Conservation (phyloP, 345 rosid genomes). For the Eucalyptus victrix region DNA sequence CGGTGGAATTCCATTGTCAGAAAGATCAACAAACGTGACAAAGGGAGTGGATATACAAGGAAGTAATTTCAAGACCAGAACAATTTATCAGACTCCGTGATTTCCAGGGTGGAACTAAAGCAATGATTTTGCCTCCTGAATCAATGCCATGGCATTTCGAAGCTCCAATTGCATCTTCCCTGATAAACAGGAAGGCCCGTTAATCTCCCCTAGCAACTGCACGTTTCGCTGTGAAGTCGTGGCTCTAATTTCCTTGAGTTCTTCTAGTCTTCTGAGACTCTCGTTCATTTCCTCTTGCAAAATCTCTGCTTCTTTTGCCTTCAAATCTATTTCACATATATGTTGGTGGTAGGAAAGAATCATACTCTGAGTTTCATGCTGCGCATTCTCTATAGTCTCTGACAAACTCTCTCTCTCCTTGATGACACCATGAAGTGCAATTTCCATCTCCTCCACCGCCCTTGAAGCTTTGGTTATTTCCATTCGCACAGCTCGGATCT, state of each 20-base stretch:
- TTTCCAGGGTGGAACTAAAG: background rate
- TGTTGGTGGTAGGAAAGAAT: conserved; percentile 47
- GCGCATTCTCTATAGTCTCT: conserved; percentile 42
- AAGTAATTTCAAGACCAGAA: background rate
- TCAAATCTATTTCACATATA: conserved; percentile 39
- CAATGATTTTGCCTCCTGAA: conserved; percentile 31
- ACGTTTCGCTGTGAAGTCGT: conserved; percentile 14
- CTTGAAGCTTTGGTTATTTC: conserved; percentile 37
- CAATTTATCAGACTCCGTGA: background rate
- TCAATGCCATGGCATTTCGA: conserved; percentile 5
- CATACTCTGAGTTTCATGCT: conserved; percentile 26
- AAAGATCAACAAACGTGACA: background rate
- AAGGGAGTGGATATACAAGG: background rate
- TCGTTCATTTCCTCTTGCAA: conserved; percentile 30
- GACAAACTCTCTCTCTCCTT: conserved; percentile 46
- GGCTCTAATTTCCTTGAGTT: conserved; percentile 11
- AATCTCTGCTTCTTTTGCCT: conserved; percentile 30
- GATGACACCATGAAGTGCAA: conserved; percentile 21
- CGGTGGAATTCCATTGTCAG: background rate
- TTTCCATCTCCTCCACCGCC: conserved; percentile 27
- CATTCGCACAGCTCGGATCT: conserved; percentile 15
- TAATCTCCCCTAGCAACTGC: conserved; percentile 8
- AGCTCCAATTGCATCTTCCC: conserved; percentile 37
- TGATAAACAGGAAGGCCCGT: conserved; percentile 2
- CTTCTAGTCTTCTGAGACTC: conserved; percentile 17